phyloP scores from a whole-genome alignment of 139 green algal species.

The Chlamydomonas sphaeroides region DNA sequence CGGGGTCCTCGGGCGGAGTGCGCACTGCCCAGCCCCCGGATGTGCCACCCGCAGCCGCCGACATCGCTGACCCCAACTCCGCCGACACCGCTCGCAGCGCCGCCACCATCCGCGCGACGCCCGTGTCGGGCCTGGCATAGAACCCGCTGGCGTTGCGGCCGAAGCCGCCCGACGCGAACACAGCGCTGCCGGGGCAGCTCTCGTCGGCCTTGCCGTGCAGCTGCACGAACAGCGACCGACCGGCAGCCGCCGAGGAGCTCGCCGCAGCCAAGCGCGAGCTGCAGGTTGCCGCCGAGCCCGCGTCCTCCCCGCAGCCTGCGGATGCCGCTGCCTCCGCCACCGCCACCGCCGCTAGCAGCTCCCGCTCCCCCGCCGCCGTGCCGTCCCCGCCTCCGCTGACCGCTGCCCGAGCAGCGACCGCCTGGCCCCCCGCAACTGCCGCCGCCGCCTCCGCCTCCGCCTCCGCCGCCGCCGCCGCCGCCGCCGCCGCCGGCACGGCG shows the following conservation, averaged over 20 bases:
- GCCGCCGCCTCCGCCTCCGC: background rate
- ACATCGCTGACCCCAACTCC: background rate
- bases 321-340: no score
- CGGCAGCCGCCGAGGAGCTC: no score
- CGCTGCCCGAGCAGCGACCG: no score
- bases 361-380: background rate
- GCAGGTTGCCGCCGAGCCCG: no score
- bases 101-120: background rate
- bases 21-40: background rate
- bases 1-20: background rate
- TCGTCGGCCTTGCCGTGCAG: slow-evolving; percentile 41
- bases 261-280: no score
- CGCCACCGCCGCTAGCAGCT: background rate
- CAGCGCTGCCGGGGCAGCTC: slow-evolving; percentile 26
- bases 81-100: background rate
- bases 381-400: background rate
- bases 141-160: slow-evolving; percentile 3
- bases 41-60: background rate
- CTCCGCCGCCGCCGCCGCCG: background rate
- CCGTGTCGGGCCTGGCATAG: slow-evolving; percentile 10
- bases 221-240: slow-evolving; percentile 55
- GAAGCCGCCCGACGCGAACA: slow-evolving; percentile 42
- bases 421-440: no score
- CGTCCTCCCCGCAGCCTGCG: no score
- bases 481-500: background rate